A percentile compares a stretch with the other conserved stretches of the same genome.
These are phyloP conservation scores for Striga hermonthica DNA, from an alignment of 305 asterid genomes.

Conservation along the genomic window DNA sequence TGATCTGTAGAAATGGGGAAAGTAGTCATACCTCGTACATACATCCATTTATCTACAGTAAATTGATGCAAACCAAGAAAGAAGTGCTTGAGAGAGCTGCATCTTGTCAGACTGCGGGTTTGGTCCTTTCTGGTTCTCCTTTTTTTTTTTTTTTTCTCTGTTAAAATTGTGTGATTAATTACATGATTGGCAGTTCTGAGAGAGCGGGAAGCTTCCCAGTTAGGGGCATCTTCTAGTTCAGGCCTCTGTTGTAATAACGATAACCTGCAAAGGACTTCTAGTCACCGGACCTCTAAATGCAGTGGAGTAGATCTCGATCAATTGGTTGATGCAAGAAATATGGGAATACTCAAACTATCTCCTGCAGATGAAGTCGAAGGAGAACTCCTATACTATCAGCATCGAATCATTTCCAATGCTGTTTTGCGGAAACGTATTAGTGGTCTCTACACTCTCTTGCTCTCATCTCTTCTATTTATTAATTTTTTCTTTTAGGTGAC, in stretches of 20 bases:
- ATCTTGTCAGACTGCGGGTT: constrained; percentile 49
- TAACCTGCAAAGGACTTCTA: constrained; percentile 39
- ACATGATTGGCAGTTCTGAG: constrained; percentile 51
- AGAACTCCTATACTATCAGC: constrained; percentile 79
- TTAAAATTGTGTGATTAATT: constrained; percentile 37
- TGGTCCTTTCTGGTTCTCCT: constrained; percentile 32
- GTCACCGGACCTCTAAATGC: constrained; percentile 37
- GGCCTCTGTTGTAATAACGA: constrained; percentile 67
- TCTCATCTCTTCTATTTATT: constrained; percentile 21
- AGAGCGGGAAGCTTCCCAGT: constrained; percentile 59
- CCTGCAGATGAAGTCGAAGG: constrained; percentile 97
- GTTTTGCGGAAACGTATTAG: constrained; percentile 47
- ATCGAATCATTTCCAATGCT: constrained; percentile 56
- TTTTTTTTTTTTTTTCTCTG: constrained; percentile 23
- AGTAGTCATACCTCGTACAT: constrained; percentile 42
- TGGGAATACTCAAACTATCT: constrained; percentile 56
- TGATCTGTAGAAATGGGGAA: constrained; percentile 54
- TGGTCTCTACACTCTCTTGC: constrained; percentile 51
- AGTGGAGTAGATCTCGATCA: constrained; percentile 52
- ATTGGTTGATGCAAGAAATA: constrained; percentile 47
- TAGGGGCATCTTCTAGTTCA: constrained; percentile 76
- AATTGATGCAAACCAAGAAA: constrained; percentile 48
- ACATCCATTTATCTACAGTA: constrained; percentile 61
- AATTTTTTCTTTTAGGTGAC: constrained; percentile 4
- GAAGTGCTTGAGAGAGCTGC: constrained; percentile 40